phyloP scores from a whole-genome alignment of 1,284 basidiomycete species.

The Macrocybe sp. region DNA sequence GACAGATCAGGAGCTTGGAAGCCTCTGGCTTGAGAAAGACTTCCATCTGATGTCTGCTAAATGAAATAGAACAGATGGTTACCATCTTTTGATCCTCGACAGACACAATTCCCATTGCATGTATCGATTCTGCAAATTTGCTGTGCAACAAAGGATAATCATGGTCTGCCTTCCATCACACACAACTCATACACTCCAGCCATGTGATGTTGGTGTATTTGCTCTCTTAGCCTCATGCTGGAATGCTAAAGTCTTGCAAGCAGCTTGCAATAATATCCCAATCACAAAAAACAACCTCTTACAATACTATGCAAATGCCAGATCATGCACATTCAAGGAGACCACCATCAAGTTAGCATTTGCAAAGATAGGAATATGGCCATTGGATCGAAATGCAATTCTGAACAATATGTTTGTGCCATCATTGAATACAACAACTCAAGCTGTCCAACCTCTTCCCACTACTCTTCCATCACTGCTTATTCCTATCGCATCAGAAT shows the following conservation, averaged over 20 bases:
- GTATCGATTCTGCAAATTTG: conserved; percentile 22
- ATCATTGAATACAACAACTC: conserved; percentile 21
- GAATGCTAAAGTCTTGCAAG: too few relatives aligned
- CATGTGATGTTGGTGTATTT: too few relatives aligned
- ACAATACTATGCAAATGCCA: not conserved
- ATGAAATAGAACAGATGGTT: conserved; percentile 16
- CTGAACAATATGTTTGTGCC: conserved; percentile 16
- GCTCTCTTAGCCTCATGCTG: too few relatives aligned
- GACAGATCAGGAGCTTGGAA: conserved; percentile 32
- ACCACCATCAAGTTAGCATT: conserved; percentile 27
- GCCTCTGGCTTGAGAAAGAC: conserved; percentile 20
- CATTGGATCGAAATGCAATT: conserved; percentile 25
- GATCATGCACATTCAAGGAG: conserved; percentile 19
- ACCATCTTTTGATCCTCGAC: conserved; percentile 34
- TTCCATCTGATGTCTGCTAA: conserved; percentile 17
- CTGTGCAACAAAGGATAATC: conserved; percentile 19
- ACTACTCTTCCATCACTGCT: too few relatives aligned
- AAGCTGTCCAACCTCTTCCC: not conserved
- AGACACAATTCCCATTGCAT: conserved; percentile 36
- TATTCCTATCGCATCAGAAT: too few relatives aligned
- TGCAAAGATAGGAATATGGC: conserved; percentile 28
- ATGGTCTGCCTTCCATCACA: conserved; percentile 21
- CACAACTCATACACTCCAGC: too few relatives aligned
- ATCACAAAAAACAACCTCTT: too few relatives aligned
- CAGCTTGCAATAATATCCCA: too few relatives aligned